Base-by-base conservation (phyloP, 192 early-diverging fungal genomes). In the Podila clonocystis region DNA sequence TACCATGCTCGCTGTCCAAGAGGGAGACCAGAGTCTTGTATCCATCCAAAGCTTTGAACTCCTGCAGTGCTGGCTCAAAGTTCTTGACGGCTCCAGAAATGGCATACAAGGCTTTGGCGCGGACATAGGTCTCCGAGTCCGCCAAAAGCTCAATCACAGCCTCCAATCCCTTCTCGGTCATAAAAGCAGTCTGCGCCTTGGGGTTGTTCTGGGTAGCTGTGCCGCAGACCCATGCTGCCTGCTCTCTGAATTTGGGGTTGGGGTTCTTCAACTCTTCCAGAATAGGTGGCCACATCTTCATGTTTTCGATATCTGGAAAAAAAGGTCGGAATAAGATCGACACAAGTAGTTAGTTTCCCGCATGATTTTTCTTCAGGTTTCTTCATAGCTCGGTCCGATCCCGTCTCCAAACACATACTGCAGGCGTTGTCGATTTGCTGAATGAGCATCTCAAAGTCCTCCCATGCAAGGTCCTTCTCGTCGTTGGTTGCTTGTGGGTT, bases 151-250 rank as follows among this genome's bases (percentile, higher is more conserved):
- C 67, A 30, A 93, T 70, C 13, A 89, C 75, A 7, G 75, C 64
- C 26, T 67, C 33, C n/a, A 91, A 57, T 17, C 89, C 91, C 31
- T 73, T 77, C 31, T 86, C 73, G 24, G 73, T 68, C 69, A 86
- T 58, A 38, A 94, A 91, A 28, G 91, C 93, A 20, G 85, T 75
- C 78, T 99, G 96, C 6, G 95, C 94, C 34, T 86, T 85, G 26
- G 91, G 89, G 76, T 99, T 98, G 84, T 99, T 97, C 82, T 99
- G 97, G 9, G 97, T 91, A 4, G 94, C 92, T 12, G 97, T 99
- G 11, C 95, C 96, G 64, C 95, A 89, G 13, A 97, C 93, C 98
- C 97, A 99, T 24, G 93, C 91, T 5, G 91, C 91, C 38, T 89
- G 91, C 45, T 86, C 84, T 45, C 95, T 87, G 30, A 97, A 67